A percentile compares a stretch with the other conserved stretches of the same genome.
Evolutionary conservation across 805 yeast genomes (phyloP).

Genomic region (Metschnikowia noctiluminum): DNA sequence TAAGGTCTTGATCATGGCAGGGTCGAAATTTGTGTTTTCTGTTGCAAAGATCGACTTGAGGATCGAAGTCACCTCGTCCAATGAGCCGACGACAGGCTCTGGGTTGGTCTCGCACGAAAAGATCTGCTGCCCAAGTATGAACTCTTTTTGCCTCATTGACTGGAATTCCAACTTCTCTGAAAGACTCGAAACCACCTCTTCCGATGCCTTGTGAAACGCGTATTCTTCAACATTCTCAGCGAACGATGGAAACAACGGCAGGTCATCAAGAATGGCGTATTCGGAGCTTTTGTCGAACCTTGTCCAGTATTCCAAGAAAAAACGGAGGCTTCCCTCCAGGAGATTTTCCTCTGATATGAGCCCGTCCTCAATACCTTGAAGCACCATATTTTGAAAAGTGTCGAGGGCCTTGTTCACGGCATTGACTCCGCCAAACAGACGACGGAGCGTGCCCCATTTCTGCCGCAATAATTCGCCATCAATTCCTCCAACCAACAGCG

Average conservation of each 20-base stretch:
- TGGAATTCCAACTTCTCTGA: slow-evolving; percentile 48
- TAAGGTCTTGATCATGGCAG: slow-evolving; percentile 44
- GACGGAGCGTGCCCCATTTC: slow-evolving; percentile 70
- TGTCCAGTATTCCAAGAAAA: slow-evolving; percentile 64
- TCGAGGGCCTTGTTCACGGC: slow-evolving; percentile 60
- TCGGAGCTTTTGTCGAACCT: slow-evolving; percentile 41
- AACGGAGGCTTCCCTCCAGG: slow-evolving; percentile 46
- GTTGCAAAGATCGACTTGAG: slow-evolving; percentile 61
- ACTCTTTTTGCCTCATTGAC: slow-evolving; percentile 73
- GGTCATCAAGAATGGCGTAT: slow-evolving; percentile 26
- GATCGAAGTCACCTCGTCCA: slow-evolving; percentile 38
- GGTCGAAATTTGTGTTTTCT: slow-evolving; percentile 44
- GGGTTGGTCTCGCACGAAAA: slow-evolving; percentile 36
- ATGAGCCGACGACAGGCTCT: slow-evolving; percentile 2
- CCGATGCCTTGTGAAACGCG: slow-evolving; percentile 29
- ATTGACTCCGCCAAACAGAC: slow-evolving; percentile 39
- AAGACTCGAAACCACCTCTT: slow-evolving; percentile 14
- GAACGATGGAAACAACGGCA: slow-evolving; percentile 39
- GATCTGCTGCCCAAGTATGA: slow-evolving; percentile 42
- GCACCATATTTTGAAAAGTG: slow-evolving; percentile 65
- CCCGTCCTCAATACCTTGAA: slow-evolving; percentile 57
- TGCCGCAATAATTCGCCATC: slow-evolving; percentile 47
- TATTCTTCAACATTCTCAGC: slow-evolving; percentile 49
- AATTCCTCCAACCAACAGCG: slow-evolving; percentile 43
- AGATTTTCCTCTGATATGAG: slow-evolving; percentile 48